Evolutionary conservation across 495 filamentous ascomycete genomes (phyloP).

Genomic region (Aspergillus baeticus): DNA sequence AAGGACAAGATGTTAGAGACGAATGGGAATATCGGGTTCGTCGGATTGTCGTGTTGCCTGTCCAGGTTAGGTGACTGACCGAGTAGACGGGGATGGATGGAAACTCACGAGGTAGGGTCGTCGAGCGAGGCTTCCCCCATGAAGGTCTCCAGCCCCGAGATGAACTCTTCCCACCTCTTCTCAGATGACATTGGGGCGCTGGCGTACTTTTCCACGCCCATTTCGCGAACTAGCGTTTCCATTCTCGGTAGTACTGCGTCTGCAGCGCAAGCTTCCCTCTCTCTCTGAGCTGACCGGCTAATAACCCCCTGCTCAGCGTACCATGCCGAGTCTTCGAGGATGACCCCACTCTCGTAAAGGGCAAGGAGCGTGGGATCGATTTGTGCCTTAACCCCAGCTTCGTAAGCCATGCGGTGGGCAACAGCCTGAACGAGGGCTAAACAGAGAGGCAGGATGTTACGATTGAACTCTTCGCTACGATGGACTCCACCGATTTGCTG

Average conservation of each 20-base stretch:
- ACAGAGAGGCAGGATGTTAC: conserved; percentile 30
- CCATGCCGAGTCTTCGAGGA: conserved; percentile 32
- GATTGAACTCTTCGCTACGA: conserved; percentile 28
- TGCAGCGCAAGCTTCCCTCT: conserved; percentile 19
- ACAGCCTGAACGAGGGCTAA: conserved; percentile 29
- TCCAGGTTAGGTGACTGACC: too few relatives aligned
- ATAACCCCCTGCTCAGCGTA: conserved; percentile 24
- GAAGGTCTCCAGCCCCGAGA: not conserved
- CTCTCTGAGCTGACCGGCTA: conserved; percentile 7
- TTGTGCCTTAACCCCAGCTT: conserved; percentile 19
- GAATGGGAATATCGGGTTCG: too few relatives aligned
- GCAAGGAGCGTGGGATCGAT: conserved; percentile 20
- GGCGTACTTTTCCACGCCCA: conserved; percentile 14
- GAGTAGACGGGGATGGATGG: too few relatives aligned
- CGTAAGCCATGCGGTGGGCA: conserved; percentile 33
- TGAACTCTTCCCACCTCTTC: not conserved
- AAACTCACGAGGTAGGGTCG: not conserved
- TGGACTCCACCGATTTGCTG: conserved; percentile 14
- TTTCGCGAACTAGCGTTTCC: conserved; percentile 8
- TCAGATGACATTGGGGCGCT: conserved; percentile 21
- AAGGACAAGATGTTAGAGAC: too few relatives aligned
- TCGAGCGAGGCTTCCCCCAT: not conserved
- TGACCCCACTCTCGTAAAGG: conserved; percentile 28
- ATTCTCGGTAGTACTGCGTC: conserved; percentile 22
- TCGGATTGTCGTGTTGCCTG: too few relatives aligned